Conservation (phyloP, 371 early-diverging fungal species). For the Mortierella sp. region DNA sequence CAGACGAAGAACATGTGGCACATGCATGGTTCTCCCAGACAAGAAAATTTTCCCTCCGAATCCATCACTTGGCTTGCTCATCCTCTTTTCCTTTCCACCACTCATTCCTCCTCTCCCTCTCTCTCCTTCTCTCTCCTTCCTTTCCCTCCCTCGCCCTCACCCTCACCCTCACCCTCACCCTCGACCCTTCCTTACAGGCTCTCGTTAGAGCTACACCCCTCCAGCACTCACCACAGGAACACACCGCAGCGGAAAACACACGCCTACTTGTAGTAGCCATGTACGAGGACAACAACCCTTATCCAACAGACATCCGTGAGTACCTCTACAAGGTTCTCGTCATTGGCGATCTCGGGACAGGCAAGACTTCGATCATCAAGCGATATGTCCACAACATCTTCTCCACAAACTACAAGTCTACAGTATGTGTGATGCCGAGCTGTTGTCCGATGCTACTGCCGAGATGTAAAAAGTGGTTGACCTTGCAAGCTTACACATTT, state of each 20-base stretch:
- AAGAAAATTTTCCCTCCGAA: too few species aligned
- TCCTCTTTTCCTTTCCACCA: background rate
- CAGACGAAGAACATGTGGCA: too few species aligned
- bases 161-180: background rate
- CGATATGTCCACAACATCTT: constrained; percentile 70
- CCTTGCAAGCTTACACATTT: too few species aligned
- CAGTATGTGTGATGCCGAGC: constrained; percentile 71
- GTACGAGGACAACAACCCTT: constrained; percentile 32
- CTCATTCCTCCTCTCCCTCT: background rate
- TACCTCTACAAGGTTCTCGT: constrained; percentile 82
- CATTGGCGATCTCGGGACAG: constrained; percentile 83
- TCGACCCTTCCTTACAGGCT: background rate
- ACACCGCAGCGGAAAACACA: too few species aligned
- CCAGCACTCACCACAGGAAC: too few species aligned
- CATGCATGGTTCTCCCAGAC: too few species aligned
- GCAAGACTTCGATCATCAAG: constrained; percentile 58
- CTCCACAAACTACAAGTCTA: constrained; percentile 76
- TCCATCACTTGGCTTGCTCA: background rate
- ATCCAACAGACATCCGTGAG: constrained; percentile 55
- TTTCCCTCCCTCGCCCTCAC: background rate
- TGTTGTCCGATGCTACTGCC: too few species aligned
- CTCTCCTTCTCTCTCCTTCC: background rate
- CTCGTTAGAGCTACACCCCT: background rate
- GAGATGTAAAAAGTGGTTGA: too few species aligned
- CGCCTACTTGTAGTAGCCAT: background rate